Base-by-base conservation (phyloP, 306 rosid genomes). In the Elaeagnus macrophylla region DNA sequence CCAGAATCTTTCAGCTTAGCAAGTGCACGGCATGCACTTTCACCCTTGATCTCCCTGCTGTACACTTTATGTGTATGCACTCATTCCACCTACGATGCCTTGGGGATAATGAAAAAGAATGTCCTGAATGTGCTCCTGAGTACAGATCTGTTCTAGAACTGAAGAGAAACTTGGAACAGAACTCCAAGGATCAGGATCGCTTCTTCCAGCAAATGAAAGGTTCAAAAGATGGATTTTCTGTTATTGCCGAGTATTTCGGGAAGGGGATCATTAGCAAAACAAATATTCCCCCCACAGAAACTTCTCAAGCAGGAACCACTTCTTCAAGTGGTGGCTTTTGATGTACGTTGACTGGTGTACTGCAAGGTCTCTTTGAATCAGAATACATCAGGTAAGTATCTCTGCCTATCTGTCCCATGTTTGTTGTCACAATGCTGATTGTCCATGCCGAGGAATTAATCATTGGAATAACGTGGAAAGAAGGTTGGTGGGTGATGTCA, bases 61-160 rank as follows among this genome's bases (percentile, higher is more conserved):
- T 91, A 48, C 99, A 87, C 73, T 91, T 91, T 65, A 91, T 91
- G 96, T 91, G 99, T 68, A 91, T 91, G 94, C 95, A 91, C 74
- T 91, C 99, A 10, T 91, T 91, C 85, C 99, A 91, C 71, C 77
- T 84, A 75, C 95, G 85, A 46, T 91, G 99, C 77, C 95, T 91
- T 7, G 99, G 99, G 0, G 99, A 91, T 64, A 87, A 84, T 66
- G 96, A 91, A 69, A 91, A 84, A 67, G 99, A 91, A 79, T 91
- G 99, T 67, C 96, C 99, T 3, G 95, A 78, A 69, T 91, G 96
- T 72, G 96, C 99, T 70, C 93, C 95, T 60, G 99, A 87, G 54
- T 91, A 91, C 78, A 80, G 86, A 61, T 82, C 91, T 57, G 96
- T 91, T 58, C 54, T 84, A 39, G 96, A 91, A 64, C 82, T 77